Conservation (phyloP, 1,139 yeast genomes). For the Pichia sp. region DNA sequence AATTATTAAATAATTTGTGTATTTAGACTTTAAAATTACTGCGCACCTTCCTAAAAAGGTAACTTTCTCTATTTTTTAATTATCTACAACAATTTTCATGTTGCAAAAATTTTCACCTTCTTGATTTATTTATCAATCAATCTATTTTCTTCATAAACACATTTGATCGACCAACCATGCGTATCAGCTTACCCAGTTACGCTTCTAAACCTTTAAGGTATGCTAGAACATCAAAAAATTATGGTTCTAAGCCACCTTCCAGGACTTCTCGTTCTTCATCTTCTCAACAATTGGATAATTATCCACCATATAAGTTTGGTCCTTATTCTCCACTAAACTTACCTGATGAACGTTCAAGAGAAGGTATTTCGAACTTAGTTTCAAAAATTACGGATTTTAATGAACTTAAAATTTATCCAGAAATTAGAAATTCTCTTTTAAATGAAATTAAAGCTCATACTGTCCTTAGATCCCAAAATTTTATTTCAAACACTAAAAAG, state of each 20-base stretch:
- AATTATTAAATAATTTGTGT: too few species aligned
- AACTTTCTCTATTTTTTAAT: too few species aligned
- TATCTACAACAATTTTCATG: too few species aligned
- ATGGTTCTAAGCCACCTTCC: not conserved
- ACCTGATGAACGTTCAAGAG: slow-evolving; percentile 26
- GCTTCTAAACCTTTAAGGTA: too few species aligned
- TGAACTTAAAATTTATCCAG: slow-evolving; percentile 59
- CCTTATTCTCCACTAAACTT: slow-evolving; percentile 27
- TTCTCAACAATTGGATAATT: slow-evolving; percentile 3
- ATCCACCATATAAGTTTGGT: slow-evolving; percentile 31
- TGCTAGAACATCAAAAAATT: not conserved
- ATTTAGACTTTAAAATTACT: too few species aligned
- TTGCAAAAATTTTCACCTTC: too few species aligned
- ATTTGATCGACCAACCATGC: too few species aligned
- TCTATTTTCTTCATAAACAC: too few species aligned
- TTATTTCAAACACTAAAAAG: slow-evolving; percentile 38
- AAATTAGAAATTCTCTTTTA: slow-evolving; percentile 57
- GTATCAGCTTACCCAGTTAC: too few species aligned
- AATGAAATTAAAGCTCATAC: slow-evolving; percentile 52
- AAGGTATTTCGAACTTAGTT: slow-evolving; percentile 31
- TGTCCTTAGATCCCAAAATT: slow-evolving; percentile 31
- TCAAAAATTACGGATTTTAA: slow-evolving; percentile 54
- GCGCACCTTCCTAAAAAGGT: too few species aligned
- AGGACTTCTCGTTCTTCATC: not conserved
- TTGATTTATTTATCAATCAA: too few species aligned